phyloP scores from a whole-genome alignment of 371 early-diverging fungal species.

The Saksenaea oblongispora region DNA sequence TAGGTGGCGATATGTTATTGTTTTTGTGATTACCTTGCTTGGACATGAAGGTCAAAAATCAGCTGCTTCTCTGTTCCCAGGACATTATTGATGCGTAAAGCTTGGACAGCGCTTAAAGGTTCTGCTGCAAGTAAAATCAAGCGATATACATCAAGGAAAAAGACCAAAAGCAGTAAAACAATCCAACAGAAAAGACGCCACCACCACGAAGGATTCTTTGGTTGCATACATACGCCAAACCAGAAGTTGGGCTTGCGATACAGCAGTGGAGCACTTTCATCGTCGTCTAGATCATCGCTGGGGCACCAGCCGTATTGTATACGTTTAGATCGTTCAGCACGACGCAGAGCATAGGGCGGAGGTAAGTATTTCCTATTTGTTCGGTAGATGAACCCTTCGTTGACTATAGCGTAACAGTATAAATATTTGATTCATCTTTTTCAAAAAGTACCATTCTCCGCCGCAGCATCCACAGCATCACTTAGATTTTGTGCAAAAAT shows the following conservation, averaged over 20 bases:
- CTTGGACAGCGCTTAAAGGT: conserved; percentile 34
- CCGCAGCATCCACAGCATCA: conserved; percentile 46
- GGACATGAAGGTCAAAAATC: conserved; percentile 56
- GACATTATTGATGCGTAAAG: conserved; percentile 52
- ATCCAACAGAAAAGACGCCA: neutral
- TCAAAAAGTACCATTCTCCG: neutral
- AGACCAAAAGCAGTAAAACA: conserved; percentile 4
- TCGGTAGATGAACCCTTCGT: neutral
- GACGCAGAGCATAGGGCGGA: neutral
- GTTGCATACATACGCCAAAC: conserved; percentile 1
- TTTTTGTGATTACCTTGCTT: conserved; percentile 21
- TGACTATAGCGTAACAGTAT: neutral
- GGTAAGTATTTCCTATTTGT: neutral
- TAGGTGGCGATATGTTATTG: neutral
- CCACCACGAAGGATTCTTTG: neutral
- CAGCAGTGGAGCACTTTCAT: conserved; percentile 3
- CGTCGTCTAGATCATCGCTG: neutral
- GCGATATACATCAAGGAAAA: conserved; percentile 17
- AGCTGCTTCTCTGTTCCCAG: conserved; percentile 62
- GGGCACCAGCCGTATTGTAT: neutral
- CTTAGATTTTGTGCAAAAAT: conserved; percentile 48
- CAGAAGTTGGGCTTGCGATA: conserved; percentile 5
- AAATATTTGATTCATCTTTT: neutral
- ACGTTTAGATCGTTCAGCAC: neutral
- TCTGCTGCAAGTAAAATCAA: conserved; percentile 19